Evolutionary conservation across 768 basidiomycete genomes (phyloP).

Genomic region (Tephrocybe sp.): DNA sequence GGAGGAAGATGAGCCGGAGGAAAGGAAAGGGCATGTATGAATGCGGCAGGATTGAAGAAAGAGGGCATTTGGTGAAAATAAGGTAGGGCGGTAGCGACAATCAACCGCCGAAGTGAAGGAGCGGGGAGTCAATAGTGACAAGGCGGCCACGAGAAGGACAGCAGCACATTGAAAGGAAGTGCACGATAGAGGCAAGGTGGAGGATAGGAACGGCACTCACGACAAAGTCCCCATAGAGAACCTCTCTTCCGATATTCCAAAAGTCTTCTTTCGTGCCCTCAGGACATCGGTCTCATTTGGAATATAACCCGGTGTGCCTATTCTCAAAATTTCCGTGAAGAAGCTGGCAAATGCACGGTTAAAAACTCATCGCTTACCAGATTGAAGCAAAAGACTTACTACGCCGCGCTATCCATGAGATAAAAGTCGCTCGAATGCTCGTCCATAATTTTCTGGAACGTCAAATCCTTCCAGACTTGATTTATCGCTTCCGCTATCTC

Average conservation of each 20-base stretch:
- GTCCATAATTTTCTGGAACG: conserved; percentile 52
- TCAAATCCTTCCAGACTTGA: conserved; percentile 68
- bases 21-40: too few relatives aligned
- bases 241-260: background rate
- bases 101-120: background rate
- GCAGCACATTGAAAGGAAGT: too few relatives aligned
- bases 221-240: background rate
- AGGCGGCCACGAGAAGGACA: too few relatives aligned
- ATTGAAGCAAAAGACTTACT: conserved; percentile 56
- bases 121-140: background rate
- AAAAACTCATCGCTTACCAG: too few relatives aligned
- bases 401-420: conserved; percentile 92
- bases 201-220: background rate
- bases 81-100: background rate
- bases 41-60: too few relatives aligned
- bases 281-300: background rate
- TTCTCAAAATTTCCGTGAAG: background rate
- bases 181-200: background rate
- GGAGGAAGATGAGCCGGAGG: background rate
- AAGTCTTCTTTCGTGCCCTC: background rate
- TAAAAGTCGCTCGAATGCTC: conserved; percentile 79
- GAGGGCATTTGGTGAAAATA: background rate
- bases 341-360: too few relatives aligned
- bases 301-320: background rate
- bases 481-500: conserved; percentile 70